Evolutionary conservation across 2,329 filamentous ascomycete species (phyloP).

Genomic region (Beauveria pseudobassiana): DNA sequence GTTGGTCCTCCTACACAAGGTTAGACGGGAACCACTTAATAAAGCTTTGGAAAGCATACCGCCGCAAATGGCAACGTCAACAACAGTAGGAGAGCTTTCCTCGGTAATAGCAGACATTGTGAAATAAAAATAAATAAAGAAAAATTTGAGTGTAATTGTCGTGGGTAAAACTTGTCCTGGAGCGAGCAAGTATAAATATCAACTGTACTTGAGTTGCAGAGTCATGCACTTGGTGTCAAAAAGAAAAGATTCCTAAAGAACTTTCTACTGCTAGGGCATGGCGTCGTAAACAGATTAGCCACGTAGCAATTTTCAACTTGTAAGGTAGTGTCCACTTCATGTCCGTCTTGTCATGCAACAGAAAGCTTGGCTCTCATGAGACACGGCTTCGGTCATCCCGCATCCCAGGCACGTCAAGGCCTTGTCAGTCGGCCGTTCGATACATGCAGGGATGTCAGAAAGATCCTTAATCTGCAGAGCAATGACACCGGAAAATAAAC

Average conservation of each 20-base stretch:
- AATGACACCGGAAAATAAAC: background rate
- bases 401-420: background rate
- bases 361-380: background rate
- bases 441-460: background rate
- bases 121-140: background rate
- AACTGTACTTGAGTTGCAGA: background rate
- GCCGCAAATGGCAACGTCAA: constrained; percentile 31
- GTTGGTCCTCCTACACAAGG: constrained; percentile 33
- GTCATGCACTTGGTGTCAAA: background rate
- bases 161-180: background rate
- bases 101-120: constrained; percentile 6
- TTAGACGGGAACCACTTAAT: background rate
- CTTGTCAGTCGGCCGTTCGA: background rate
- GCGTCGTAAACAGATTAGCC: background rate
- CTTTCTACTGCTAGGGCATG: background rate
- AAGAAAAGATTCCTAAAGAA: background rate
- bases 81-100: constrained; percentile 13
- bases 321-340: background rate
- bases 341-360: background rate
- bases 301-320: background rate
- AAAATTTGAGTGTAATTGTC: background rate
- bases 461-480: background rate
- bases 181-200: background rate
- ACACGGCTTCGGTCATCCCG: background rate
- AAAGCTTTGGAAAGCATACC: constrained; percentile 18